Percentiles rank a stretch among this genome's conserved stretches.
phyloP scores from a whole-genome alignment of 306 rosid species.

The Rosa persica region DNA sequence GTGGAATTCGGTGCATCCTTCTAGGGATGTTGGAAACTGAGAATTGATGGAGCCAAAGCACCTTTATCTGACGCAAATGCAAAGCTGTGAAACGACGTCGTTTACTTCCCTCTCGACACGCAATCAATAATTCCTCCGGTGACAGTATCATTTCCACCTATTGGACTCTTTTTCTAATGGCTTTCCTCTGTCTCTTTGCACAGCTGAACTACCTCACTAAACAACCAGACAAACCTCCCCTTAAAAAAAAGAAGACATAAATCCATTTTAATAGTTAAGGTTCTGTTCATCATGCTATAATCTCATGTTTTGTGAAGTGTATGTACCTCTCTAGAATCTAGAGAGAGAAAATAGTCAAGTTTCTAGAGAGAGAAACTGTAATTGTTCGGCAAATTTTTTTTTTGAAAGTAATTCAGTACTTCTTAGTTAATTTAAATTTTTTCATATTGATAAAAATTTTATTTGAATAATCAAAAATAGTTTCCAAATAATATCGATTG shows the following conservation, averaged over 20 bases:
- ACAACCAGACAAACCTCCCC: background rate
- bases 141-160: background rate
- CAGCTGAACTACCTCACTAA: conserved; percentile 12
- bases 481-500: too few relatives aligned
- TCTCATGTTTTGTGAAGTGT: background rate
- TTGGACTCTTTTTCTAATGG: background rate
- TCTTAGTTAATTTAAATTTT: too few relatives aligned
- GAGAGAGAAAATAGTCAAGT: background rate
- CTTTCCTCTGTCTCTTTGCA: conserved; percentile 14
- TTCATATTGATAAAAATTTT: too few relatives aligned
- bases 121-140: background rate
- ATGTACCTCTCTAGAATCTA: background rate
- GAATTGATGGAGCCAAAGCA: conserved; percentile 18
- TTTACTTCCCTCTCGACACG: background rate
- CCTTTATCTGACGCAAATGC: conserved; percentile 1
- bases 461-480: too few relatives aligned
- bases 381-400: too few relatives aligned
- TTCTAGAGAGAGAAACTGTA: conserved; percentile 29
- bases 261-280: background rate
- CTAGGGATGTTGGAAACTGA: conserved; percentile 15
- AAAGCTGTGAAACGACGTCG: conserved; percentile 19
- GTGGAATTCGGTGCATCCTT: conserved; percentile 1
- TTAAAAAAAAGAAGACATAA: background rate
- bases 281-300: background rate
- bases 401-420: too few relatives aligned